Evolutionary conservation across 2,329 filamentous ascomycete species (phyloP), one percentile per base, ranked within the genome.

Genomic region (Aulographum hederae): DNA sequence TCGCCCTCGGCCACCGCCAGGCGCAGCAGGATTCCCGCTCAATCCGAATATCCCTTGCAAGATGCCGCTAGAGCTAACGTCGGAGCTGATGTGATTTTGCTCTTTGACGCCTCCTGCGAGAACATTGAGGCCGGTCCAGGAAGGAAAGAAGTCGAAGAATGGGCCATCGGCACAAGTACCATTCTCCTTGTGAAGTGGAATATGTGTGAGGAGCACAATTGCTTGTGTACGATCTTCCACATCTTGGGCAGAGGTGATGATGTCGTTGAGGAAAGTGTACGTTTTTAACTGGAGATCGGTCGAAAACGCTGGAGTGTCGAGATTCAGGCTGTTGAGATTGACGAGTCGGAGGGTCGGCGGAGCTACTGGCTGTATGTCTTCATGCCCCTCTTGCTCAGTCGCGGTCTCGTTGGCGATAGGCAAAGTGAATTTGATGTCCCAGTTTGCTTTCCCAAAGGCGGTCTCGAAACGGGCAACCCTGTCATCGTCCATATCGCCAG

Each of bases 241-340:
- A 1, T 70, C 62, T 2, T 63, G 53, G 2, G 74, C 69, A 3
- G 67, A 64, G 33, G 61, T 59, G 41, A 81, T 81, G 32, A 78
- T 56, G 21, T 64, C 47, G 51, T 81, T 78, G 46, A 85, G 61
- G 46, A 91, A 93, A 18, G 60, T 47, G 52, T 92, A 91, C 0
- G 80, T 89, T 31, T 74, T 61, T 37, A 73, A 64, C 48, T 92
- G 82, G 3, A 93, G 63, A 3, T 67, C 60, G 3, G 58, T 44
- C 13, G 70, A 67, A 25, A 69, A 60, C 4, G 78, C 81, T 0
- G 89, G 89, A 0, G 73, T 78, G 52, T 98, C 89, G 23, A 98
- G 69, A 45, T 92, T 91, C 69, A 98, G 82, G 34, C 81, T 76
- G 54, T 98, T 98, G 39, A 98, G 64, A 21, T 91, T 69, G 18